phyloP scores from a whole-genome alignment of 129 eudicot species.

The Rutidosis leptorrhynchoides region DNA sequence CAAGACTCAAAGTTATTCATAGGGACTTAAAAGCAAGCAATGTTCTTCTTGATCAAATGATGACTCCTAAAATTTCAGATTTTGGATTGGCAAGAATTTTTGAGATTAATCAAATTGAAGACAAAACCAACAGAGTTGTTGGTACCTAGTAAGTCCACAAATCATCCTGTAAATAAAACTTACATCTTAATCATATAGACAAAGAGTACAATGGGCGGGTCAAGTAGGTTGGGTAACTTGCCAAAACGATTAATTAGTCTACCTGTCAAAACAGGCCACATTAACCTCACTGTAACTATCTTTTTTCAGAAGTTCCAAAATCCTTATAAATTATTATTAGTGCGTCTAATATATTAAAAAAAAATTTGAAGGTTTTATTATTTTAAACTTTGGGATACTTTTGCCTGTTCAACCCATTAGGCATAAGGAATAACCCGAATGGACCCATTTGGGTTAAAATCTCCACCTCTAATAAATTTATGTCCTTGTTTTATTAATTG shows the following conservation, averaged over 20 bases:
- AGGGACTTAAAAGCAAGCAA: conserved; percentile 45
- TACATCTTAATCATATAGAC: conserved; percentile 12
- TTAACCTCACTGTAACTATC: not conserved
- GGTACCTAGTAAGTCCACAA: conserved; percentile 39
- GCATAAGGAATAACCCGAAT: not conserved
- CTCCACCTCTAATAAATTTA: not conserved
- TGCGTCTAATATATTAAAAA: not conserved
- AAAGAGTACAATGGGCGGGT: not conserved
- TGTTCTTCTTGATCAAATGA: conserved; percentile 32
- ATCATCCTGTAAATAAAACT: conserved; percentile 7
- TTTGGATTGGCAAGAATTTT: conserved; percentile 40
- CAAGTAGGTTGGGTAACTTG: not conserved
- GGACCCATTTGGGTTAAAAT: not conserved
- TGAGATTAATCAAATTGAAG: conserved; percentile 29
- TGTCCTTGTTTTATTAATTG: conserved; percentile 12
- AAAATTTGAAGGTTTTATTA: no score
- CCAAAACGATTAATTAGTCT: not conserved
- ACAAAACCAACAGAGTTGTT: conserved; percentile 34
- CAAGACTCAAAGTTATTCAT: conserved; percentile 42
- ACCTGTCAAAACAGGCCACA: not conserved
- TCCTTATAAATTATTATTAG: no score
- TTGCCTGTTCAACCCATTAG: not conserved
- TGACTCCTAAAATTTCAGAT: conserved; percentile 46
- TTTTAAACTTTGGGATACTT: not conserved
- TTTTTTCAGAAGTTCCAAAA: not conserved